Percentiles rank a stretch among this genome's conserved stretches.
Evolutionary conservation across 2,329 filamentous ascomycete genomes (phyloP).

Genomic region (Dothidotthia symphoricarpi): DNA sequence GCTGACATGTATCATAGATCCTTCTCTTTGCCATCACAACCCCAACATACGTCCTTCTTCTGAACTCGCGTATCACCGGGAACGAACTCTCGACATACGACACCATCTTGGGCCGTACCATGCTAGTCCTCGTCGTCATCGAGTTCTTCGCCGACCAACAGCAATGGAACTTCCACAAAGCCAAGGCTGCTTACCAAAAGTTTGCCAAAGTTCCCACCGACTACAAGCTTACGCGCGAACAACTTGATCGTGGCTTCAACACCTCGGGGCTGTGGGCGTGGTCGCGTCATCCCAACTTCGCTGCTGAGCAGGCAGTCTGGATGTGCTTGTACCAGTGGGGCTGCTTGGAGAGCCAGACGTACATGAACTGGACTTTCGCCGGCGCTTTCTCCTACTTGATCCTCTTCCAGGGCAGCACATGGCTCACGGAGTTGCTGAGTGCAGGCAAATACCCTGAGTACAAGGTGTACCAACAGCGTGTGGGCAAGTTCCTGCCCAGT

Average conservation of each 20-base stretch:
- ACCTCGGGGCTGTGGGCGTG: conserved; percentile 81
- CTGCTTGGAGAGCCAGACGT: conserved; percentile 67
- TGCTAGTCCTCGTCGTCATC: conserved; percentile 60
- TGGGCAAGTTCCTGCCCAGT: conserved; percentile 79
- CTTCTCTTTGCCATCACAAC: conserved; percentile 76
- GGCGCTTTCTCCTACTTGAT: conserved; percentile 70
- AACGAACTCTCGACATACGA: conserved; percentile 54
- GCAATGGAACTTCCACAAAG: conserved; percentile 85
- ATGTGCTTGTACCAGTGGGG: conserved; percentile 84
- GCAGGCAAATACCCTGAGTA: conserved; percentile 86
- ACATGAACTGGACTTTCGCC: conserved; percentile 74
- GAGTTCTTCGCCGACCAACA: conserved; percentile 86
- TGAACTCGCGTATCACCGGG: conserved; percentile 64
- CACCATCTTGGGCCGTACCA: conserved; percentile 53
- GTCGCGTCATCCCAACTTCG: conserved; percentile 92
- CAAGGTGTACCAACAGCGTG: conserved; percentile 73
- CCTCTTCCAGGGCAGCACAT: conserved; percentile 87
- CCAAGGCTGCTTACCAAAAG: conserved; percentile 72
- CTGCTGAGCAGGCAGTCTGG: conserved; percentile 90
- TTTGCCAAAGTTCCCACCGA: conserved; percentile 66
- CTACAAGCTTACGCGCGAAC: conserved; percentile 64
- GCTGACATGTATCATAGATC: conserved; percentile 48
- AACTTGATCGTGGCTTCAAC: conserved; percentile 87
- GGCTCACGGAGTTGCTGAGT: conserved; percentile 80
- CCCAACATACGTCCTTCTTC: conserved; percentile 79